A percentile compares a stretch with the other conserved stretches of the same genome.
These are phyloP conservation scores for Carex sylvatica DNA, from an alignment of 202 grass and related monocot species.

Conservation along the genomic window DNA sequence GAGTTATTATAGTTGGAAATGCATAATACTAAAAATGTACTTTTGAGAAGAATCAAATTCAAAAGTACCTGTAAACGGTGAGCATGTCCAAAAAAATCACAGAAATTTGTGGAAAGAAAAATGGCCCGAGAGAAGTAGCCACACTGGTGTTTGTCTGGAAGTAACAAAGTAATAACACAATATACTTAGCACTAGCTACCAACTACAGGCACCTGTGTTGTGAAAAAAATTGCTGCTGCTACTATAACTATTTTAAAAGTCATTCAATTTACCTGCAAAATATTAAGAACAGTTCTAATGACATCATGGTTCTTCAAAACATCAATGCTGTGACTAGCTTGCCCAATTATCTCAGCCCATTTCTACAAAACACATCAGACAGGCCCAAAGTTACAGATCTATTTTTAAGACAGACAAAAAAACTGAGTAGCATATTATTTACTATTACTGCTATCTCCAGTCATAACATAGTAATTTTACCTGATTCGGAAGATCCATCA, in stretches of 20 bases:
- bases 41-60: slow-evolving; percentile 6
- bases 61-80: slow-evolving; percentile 85
- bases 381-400: slow-evolving; percentile 25
- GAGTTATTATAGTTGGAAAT: slow-evolving; percentile 16
- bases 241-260: neutral
- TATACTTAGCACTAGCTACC: neutral
- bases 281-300: slow-evolving; percentile 97
- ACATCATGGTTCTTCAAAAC: slow-evolving; percentile 96
- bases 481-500: slow-evolving; percentile 99
- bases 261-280: slow-evolving; percentile 70
- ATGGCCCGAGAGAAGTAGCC: slow-evolving; percentile 81
- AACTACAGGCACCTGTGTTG: neutral
- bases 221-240: neutral
- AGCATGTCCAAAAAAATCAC: slow-evolving; percentile 98
- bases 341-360: slow-evolving; percentile 99
- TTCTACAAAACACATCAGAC: slow-evolving; percentile 54
- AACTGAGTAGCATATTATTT: neutral
- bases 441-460: neutral
- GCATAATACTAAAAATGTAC: neutral
- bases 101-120: slow-evolving; percentile 92
- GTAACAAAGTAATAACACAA: slow-evolving; percentile 28
- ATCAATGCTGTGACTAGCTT: slow-evolving; percentile 92
- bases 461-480: slow-evolving; percentile 32
- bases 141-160: slow-evolving; percentile 98
- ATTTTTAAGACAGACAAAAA: neutral